Evolutionary conservation across 2,329 filamentous ascomycete genomes (phyloP).

Genomic region (Grosmannia huntii): DNA sequence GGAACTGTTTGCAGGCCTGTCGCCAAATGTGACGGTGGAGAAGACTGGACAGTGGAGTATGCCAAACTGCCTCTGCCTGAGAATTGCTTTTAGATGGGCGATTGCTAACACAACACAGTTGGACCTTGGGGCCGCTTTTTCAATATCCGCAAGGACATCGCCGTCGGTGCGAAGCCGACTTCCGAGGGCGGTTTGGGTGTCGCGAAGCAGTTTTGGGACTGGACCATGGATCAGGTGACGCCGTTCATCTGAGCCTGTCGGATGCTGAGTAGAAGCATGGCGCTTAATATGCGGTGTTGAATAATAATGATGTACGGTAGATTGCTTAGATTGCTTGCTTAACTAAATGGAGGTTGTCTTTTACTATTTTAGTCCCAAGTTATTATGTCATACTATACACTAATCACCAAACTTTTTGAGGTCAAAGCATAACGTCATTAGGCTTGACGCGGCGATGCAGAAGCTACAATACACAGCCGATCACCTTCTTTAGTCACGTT

Average conservation of each 20-base stretch:
- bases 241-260: not conserved
- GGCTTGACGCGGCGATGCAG: no score
- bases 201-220: conserved; percentile 6
- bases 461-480: not conserved
- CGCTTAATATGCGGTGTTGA: not conserved
- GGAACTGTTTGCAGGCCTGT: conserved; percentile 32
- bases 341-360: not conserved
- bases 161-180: conserved; percentile 1
- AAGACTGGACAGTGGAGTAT: not conserved
- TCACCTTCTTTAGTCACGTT: not conserved
- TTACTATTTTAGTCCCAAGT: no score
- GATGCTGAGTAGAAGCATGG: not conserved
- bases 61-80: not conserved
- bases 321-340: not conserved
- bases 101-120: not conserved
- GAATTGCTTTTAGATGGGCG: no score
- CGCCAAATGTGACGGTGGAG: conserved; percentile 27
- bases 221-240: conserved; percentile 8
- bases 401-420: no score
- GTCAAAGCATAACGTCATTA: not conserved
- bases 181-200: conserved; percentile 8
- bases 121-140: conserved; percentile 8
- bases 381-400: no score
- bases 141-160: not conserved
- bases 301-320: not conserved